Evolutionary conservation across 2,329 filamentous ascomycete genomes (phyloP).

Genomic region (Stagonosporopsis rhizophila): DNA sequence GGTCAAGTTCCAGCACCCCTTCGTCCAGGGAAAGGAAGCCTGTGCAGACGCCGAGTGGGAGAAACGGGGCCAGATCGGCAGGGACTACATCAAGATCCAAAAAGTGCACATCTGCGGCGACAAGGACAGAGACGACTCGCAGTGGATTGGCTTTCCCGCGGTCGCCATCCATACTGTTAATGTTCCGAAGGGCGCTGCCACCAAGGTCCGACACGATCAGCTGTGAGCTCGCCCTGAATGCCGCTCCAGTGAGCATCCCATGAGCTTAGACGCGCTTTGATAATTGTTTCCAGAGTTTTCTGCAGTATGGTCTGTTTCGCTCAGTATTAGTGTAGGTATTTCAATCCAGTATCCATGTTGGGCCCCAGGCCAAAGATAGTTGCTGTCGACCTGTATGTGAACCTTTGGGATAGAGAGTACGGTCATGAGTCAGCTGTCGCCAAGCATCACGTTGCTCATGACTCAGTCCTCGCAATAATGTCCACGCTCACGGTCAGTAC

Average conservation of each 20-base stretch:
- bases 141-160: conserved; percentile 15
- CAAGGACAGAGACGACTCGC: conserved; percentile 7
- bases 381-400: not conserved
- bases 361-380: conserved; percentile 20
- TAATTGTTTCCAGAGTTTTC: not conserved
- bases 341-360: conserved; percentile 14
- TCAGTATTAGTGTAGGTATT: conserved; percentile 20
- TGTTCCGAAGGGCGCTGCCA: too few relatives aligned
- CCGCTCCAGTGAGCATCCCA: not conserved
- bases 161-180: not conserved
- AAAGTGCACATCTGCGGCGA: conserved; percentile 10
- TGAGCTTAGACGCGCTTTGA: not conserved
- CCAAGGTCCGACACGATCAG: conserved; percentile 3
- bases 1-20: conserved; percentile 29
- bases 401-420: too few relatives aligned
- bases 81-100: conserved; percentile 25
- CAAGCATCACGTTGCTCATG: conserved; percentile 7
- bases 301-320: not conserved
- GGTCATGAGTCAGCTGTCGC: conserved; percentile 12
- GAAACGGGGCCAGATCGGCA: conserved; percentile 20
- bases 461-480: conserved; percentile 11
- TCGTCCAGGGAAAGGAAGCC: not conserved
- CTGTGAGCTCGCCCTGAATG: not conserved
- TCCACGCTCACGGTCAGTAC: not conserved
- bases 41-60: conserved; percentile 37